A percentile compares a stretch with the other conserved stretches of the same genome.
These are phyloP conservation scores for Hypoxylon sp. DNA, from an alignment of 2,329 filamentous ascomycete genomes.

Conservation along the genomic window DNA sequence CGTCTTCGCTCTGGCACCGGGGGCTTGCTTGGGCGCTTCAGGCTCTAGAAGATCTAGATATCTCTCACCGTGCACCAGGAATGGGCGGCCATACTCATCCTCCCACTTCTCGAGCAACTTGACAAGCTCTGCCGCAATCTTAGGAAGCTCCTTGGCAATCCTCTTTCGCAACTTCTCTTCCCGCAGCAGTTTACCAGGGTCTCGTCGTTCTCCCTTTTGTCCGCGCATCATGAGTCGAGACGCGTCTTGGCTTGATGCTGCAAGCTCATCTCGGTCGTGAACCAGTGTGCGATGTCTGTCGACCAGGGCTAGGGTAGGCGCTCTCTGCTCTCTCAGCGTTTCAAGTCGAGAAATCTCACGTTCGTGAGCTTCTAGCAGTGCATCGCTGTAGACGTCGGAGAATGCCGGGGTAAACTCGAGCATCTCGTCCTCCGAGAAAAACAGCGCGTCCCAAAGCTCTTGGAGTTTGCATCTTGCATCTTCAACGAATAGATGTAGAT, in stretches of 20 bases:
- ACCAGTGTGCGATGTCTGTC: slow-evolving; percentile 85
- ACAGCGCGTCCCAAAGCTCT: slow-evolving; percentile 92
- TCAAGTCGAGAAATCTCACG: slow-evolving; percentile 86
- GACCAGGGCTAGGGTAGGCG: slow-evolving; percentile 81
- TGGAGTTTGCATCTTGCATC: slow-evolving; percentile 90
- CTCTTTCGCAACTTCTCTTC: slow-evolving; percentile 99
- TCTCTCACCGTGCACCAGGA: slow-evolving; percentile 89
- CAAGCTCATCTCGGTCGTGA: slow-evolving; percentile 84
- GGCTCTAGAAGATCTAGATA: slow-evolving; percentile 87
- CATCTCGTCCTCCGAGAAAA: slow-evolving; percentile 98
- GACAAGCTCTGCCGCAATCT: slow-evolving; percentile 83
- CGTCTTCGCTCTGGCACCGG: slow-evolving; percentile 76
- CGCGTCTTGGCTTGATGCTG: slow-evolving; percentile 92
- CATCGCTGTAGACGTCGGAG: slow-evolving; percentile 96
- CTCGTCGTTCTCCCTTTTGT: slow-evolving; percentile 90
- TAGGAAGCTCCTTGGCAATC: slow-evolving; percentile 94
- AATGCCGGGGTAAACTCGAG: slow-evolving; percentile 97
- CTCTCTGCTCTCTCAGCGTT: slow-evolving; percentile 83
- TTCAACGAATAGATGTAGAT: slow-evolving; percentile 94
- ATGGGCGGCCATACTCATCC: slow-evolving; percentile 91
- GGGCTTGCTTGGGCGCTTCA: slow-evolving; percentile 63
- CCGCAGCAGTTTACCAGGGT: slow-evolving; percentile 89
- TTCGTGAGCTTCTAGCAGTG: slow-evolving; percentile 92
- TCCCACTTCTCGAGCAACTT: slow-evolving; percentile 88
- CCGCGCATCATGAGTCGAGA: slow-evolving; percentile 91